These are phyloP conservation scores for Diaporthe longicolla DNA, from an alignment of 2,329 filamentous ascomycete genomes.

Conservation along the genomic window DNA sequence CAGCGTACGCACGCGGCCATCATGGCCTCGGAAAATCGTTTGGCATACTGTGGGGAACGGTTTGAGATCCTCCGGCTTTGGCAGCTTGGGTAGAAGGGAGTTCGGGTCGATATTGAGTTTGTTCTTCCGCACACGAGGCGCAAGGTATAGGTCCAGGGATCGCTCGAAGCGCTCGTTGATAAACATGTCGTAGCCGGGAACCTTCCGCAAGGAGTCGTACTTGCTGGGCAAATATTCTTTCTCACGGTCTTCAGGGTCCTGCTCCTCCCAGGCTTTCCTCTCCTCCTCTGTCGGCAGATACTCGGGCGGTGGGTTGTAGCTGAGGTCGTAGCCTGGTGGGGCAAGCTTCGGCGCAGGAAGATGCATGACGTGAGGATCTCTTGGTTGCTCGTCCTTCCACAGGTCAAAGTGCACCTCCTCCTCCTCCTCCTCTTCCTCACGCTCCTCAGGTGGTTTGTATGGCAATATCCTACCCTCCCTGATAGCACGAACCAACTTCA, in stretches of 20 bases:
- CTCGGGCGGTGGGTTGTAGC: conserved; percentile 95
- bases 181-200: conserved; percentile 90
- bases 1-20: conserved; percentile 87
- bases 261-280: conserved; percentile 85
- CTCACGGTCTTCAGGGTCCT: conserved; percentile 91
- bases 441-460: conserved; percentile 81
- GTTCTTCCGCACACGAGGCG: conserved; percentile 91
- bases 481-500: conserved; percentile 97
- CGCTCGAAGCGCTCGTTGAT: conserved; percentile 97
- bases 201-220: conserved; percentile 87
- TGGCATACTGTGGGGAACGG: conserved; percentile 95
- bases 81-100: conserved; percentile 91
- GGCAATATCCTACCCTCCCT: conserved; percentile 94
- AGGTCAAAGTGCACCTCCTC: conserved; percentile 86
- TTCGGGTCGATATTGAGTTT: conserved; percentile 97
- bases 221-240: conserved; percentile 89
- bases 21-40: conserved; percentile 88
- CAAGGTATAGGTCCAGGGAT: conserved; percentile 94
- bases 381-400: conserved; percentile 92
- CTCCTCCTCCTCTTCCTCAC: conserved; percentile 78
- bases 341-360: conserved; percentile 94
- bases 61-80: conserved; percentile 91
- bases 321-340: conserved; percentile 93
- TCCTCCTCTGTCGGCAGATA: conserved; percentile 92
- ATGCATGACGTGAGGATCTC: conserved; percentile 91